Conservation (phyloP, 129 eudicot genomes). For the Scalesia atractyloides region DNA sequence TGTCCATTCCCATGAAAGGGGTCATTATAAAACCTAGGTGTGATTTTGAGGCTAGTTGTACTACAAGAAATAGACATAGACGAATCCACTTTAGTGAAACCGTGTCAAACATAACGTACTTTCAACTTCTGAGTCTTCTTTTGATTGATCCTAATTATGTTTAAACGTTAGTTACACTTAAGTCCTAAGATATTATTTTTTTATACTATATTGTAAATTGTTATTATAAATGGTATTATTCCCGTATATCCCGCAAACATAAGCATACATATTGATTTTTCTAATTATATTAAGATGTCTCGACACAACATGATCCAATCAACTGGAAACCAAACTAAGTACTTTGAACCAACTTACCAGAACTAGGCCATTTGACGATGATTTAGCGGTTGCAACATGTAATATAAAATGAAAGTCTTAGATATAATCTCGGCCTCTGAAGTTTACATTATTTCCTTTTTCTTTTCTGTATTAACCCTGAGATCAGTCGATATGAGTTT, state of each 20-base stretch:
- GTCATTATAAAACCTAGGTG: background rate
- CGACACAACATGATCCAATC: background rate
- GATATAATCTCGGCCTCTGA: background rate
- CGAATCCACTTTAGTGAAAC: background rate
- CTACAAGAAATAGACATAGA: background rate
- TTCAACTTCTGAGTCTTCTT: background rate
- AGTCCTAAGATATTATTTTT: background rate
- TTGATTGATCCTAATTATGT: background rate
- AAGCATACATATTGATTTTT: background rate
- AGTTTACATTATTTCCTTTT: background rate
- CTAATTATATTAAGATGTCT: background rate
- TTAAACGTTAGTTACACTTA: too few relatives aligned
- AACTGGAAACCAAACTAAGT: background rate
- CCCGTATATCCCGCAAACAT: background rate
- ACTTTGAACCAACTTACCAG: background rate
- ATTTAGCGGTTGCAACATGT: background rate
- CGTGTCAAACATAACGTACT: background rate
- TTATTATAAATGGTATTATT: background rate
- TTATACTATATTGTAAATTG: background rate
- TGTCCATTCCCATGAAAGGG: background rate
- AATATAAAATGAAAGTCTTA: background rate
- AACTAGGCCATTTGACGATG: background rate
- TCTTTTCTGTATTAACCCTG: background rate
- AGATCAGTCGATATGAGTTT: too few relatives aligned
- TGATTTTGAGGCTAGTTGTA: background rate